Evolutionary conservation across 441 rosid species (phyloP).

Genomic region (Pelargonium myrrhifolium): DNA sequence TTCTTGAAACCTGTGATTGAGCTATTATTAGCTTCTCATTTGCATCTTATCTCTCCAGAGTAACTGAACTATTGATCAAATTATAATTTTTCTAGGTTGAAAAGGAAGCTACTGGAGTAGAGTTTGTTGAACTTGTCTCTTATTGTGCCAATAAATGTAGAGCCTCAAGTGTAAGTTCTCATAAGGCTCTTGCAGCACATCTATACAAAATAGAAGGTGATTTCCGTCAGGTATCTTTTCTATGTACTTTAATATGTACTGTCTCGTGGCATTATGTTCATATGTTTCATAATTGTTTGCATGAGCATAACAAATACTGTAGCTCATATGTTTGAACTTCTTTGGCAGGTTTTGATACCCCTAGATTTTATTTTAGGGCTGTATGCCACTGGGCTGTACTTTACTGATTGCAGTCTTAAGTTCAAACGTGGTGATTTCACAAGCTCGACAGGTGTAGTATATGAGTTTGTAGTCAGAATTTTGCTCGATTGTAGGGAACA

Average conservation of each 20-base stretch:
- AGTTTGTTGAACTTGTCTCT: conserved; percentile 57
- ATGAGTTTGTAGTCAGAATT: conserved; percentile 34
- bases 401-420: conserved; percentile 30
- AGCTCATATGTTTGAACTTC: conserved; percentile 17
- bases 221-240: conserved; percentile 46
- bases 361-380: conserved; percentile 52
- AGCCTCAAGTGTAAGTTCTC: conserved; percentile 29
- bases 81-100: conserved; percentile 43
- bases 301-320: conserved; percentile 16
- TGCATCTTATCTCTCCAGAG: background rate
- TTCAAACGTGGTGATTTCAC: conserved; percentile 26
- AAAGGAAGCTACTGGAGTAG: conserved; percentile 30
- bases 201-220: conserved; percentile 40
- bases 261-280: conserved; percentile 9
- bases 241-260: conserved; percentile 16
- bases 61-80: conserved; percentile 9
- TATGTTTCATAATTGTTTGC: conserved; percentile 16
- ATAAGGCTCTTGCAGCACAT: conserved; percentile 41
- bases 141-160: conserved; percentile 67
- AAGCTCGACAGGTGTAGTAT: conserved; percentile 29
- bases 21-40: background rate
- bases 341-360: conserved; percentile 53
- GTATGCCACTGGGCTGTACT: conserved; percentile 57
- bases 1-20: background rate
- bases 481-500: conserved; percentile 39